Evolutionary conservation across 1,139 yeast species (phyloP), one percentile per base, ranked within the genome.

Genomic region (Yamadazyma sp.): DNA sequence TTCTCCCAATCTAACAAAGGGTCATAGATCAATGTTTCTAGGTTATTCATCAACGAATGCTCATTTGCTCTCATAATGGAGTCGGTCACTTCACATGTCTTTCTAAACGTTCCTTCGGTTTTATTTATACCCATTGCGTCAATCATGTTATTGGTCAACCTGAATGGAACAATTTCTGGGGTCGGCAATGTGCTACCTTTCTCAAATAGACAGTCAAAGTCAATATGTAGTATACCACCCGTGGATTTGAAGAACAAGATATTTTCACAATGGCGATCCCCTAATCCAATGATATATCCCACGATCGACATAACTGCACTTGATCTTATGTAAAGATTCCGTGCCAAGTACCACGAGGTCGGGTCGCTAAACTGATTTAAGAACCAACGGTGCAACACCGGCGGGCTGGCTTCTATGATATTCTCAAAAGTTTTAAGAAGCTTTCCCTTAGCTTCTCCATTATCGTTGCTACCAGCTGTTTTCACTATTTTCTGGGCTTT

Each of bases 251-350:
- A 78, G 36, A 92, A 68, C 40, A 94, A 63, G 18, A 94, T 79
- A 55, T 94, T 94, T 56, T 94, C 98, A 53, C 96, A 87, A 58
- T 94, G 99, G 23, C 99, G 73, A 61, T 94, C 99, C 16, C 99
- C 99, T 37, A 94, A 73, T 5, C 96, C 94, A 33, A 85, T 71
- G 41, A 92, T 81, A 57, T 87, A 88, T 0, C 99, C 98, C 6
- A 92, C 95, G 70, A 94, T 89, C 0, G 98, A 91, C 98, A 94
- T 94, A 0, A 91, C 98, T 0, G 98, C 97, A 20, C 87, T 69
- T 0, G 96, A 82, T 39, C 96, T 70, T 0, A 87, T 81, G 56
- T 79, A 94, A 20, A 74, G 69, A 36, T 82, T 82, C 42, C 98
- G 69, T 1, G 94, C 87, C 37, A 75, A 74, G 46, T 88, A 83